A percentile compares a stretch with the other conserved stretches of the same genome.
phyloP scores from a whole-genome alignment of 257 asterid species.

The Rehmannia glutinosa region DNA sequence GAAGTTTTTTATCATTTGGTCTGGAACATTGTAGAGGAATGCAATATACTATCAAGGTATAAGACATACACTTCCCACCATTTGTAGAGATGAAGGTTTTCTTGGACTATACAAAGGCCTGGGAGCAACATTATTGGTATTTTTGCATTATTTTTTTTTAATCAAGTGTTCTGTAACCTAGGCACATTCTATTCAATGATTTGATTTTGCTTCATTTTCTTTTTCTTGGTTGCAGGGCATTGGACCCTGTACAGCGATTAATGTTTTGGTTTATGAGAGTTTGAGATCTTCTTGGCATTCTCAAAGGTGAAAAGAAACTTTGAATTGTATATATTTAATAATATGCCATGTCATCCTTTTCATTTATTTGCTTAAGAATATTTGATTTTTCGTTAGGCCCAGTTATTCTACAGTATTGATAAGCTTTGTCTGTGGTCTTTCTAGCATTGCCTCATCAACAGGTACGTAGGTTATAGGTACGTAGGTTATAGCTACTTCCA shows the following conservation, averaged over 20 bases:
- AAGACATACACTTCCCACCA: constrained; percentile 66
- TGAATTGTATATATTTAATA: not conserved
- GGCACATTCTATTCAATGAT: not conserved
- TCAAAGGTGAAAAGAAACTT: constrained; percentile 40
- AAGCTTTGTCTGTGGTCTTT: constrained; percentile 93
- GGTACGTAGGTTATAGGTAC: no score
- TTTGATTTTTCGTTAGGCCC: constrained; percentile 44
- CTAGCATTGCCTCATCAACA: constrained; percentile 91
- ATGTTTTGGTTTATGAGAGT: constrained; percentile 81
- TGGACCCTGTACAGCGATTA: constrained; percentile 94
- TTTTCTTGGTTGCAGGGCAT: constrained; percentile 61
- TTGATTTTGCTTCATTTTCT: no score
- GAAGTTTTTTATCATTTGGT: not conserved
- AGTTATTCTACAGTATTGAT: constrained; percentile 57
- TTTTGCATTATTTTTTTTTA: not conserved
- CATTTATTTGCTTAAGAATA: not conserved
- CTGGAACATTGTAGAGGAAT: constrained; percentile 51
- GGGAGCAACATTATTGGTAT: constrained; percentile 89
- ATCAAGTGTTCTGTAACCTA: not conserved
- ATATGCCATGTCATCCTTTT: not conserved
- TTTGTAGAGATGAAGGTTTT: constrained; percentile 89
- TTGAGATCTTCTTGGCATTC: constrained; percentile 60
- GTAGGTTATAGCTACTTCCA: not conserved
- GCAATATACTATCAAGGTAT: constrained; percentile 79
- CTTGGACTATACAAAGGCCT: constrained; percentile 91